A percentile compares a stretch with the other conserved stretches of the same genome.
Conservation (phyloP, 305 asterid species). For the Petunia hybrid region DNA sequence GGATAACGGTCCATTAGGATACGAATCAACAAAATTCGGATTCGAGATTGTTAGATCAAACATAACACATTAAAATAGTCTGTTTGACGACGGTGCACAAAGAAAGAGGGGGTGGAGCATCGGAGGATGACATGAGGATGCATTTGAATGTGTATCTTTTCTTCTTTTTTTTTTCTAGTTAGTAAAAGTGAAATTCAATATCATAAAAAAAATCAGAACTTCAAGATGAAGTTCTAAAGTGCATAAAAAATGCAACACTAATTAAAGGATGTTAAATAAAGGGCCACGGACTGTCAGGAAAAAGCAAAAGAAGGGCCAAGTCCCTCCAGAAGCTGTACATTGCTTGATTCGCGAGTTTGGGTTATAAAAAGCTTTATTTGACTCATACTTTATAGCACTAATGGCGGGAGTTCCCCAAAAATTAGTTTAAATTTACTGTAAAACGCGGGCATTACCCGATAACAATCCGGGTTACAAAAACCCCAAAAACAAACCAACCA, state of each 20-base stretch:
- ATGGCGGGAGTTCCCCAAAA: constrained; percentile 26
- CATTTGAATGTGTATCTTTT: no score
- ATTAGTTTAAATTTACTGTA: constrained; percentile 22
- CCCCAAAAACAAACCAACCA: not conserved
- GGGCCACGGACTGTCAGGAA: not conserved
- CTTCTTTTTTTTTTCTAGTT: no score
- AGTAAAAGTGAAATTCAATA: no score
- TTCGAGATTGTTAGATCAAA: constrained; percentile 65
- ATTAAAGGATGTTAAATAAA: not conserved
- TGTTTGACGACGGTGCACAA: not conserved
- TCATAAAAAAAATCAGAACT: no score
- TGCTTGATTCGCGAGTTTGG: not conserved
- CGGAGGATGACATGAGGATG: no score
- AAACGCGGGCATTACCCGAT: constrained; percentile 37
- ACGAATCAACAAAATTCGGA: constrained; percentile 61
- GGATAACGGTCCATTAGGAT: constrained; percentile 58
- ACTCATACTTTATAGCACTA: not conserved
- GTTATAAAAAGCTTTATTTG: not conserved
- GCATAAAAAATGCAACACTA: not conserved
- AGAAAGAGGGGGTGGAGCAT: no score
- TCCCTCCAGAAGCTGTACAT: not conserved
- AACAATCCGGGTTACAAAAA: constrained; percentile 23
- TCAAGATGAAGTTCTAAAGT: no score
- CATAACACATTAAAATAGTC: constrained; percentile 53
- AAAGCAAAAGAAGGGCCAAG: not conserved